A percentile compares a stretch with the other conserved stretches of the same genome.
These are phyloP conservation scores for Aspergillus incahuasiensis DNA, from an alignment of 495 filamentous ascomycete species.

Conservation along the genomic window DNA sequence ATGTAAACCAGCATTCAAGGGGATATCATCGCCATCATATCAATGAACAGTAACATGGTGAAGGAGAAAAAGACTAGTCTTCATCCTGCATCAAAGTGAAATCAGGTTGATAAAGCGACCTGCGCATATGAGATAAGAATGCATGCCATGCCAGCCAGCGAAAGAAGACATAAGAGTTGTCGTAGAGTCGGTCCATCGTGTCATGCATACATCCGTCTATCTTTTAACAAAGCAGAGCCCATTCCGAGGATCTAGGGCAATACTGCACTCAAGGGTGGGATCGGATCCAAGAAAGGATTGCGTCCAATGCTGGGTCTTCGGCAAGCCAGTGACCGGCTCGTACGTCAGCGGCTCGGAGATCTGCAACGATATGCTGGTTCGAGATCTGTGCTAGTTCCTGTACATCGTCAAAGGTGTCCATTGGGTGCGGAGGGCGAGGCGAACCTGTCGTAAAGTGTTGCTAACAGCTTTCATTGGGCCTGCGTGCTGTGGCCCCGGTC, in stretches of 20 bases:
- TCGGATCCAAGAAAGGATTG: conserved; percentile 43
- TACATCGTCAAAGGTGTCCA: background rate
- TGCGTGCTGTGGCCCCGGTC: conserved; percentile 53
- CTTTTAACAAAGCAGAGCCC: background rate
- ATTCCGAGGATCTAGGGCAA: too few species aligned
- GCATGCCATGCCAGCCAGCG: conserved; percentile 13
- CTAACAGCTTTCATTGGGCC: conserved; percentile 56
- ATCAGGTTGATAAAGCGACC: conserved; percentile 15
- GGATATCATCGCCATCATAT: conserved; percentile 24
- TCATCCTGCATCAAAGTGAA: background rate
- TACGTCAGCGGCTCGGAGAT: conserved; percentile 59
- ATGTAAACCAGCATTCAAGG: conserved; percentile 13
- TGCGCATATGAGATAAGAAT: conserved; percentile 10
- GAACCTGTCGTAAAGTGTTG: conserved; percentile 58
- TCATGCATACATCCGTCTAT: background rate
- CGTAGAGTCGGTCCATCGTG: conserved; percentile 12
- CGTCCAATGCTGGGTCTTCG: conserved; percentile 59
- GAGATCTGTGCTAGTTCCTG: conserved; percentile 67
- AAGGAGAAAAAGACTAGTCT: background rate
- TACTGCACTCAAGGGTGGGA: conserved; percentile 25
- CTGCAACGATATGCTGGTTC: conserved; percentile 60
- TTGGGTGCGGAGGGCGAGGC: conserved; percentile 15
- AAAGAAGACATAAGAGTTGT: conserved; percentile 5
- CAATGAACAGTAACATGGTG: conserved; percentile 3
- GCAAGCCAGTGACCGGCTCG: conserved; percentile 67